Conservation (phyloP, 129 eudicot species). For the Flaveria sonorensis region DNA sequence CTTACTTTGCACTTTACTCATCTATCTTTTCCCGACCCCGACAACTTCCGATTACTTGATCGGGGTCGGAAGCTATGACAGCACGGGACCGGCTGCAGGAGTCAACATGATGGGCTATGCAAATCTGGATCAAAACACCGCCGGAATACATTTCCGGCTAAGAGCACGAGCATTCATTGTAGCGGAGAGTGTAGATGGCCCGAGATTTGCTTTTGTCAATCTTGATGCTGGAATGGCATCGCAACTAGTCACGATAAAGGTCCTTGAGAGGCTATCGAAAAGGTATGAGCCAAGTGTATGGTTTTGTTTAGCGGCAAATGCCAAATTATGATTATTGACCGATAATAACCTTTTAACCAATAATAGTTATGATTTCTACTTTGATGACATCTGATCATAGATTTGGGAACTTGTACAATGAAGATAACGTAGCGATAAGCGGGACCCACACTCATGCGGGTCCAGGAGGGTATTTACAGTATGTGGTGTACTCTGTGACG, state of each 20-base stretch:
- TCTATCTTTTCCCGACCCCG: neutral
- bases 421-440: slow-evolving; percentile 66
- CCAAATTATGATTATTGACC: no score
- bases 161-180: slow-evolving; percentile 66
- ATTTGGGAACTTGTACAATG: slow-evolving; percentile 62
- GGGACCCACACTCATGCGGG: slow-evolving; percentile 85
- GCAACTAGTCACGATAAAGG: slow-evolving; percentile 69
- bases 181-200: slow-evolving; percentile 50
- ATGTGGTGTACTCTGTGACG: slow-evolving; percentile 53
- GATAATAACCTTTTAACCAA: no score
- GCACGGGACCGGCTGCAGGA: slow-evolving; percentile 73
- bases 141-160: slow-evolving; percentile 64
- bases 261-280: slow-evolving; percentile 47
- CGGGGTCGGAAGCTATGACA: slow-evolving; percentile 73
- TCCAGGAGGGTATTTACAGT: slow-evolving; percentile 76
- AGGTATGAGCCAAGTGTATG: slow-evolving; percentile 12
- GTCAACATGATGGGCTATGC: slow-evolving; percentile 85
- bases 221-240: slow-evolving; percentile 82
- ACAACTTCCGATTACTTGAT: slow-evolving; percentile 53
- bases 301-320: neutral
- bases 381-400: slow-evolving; percentile 16
- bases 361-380: no score
- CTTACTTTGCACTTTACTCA: slow-evolving; percentile 23
- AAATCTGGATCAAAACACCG: slow-evolving; percentile 53
- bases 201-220: slow-evolving; percentile 61